Conservation (phyloP, 2,329 filamentous ascomycete species). For the Blumeria hordei region DNA sequence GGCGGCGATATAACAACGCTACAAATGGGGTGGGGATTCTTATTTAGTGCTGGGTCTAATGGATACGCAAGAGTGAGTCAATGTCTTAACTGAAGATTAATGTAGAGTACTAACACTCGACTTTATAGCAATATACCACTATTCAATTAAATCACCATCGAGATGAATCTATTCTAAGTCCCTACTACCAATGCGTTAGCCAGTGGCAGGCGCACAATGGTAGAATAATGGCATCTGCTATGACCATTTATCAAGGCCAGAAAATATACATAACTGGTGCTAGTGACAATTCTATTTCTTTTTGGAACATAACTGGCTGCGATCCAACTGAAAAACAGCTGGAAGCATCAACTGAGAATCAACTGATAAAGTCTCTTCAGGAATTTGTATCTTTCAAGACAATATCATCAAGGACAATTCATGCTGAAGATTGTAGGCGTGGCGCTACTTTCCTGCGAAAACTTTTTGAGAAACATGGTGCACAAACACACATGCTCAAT, state of each 20-base stretch:
- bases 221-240: constrained; percentile 65
- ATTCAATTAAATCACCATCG: constrained; percentile 34
- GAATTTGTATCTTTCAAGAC: constrained; percentile 86
- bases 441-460: constrained; percentile 78
- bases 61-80: constrained; percentile 55
- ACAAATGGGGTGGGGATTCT: constrained; percentile 59
- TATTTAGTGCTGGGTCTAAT: constrained; percentile 75
- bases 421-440: constrained; percentile 74
- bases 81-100: not conserved
- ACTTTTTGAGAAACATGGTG: constrained; percentile 79
- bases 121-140: constrained; percentile 35
- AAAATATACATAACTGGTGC: constrained; percentile 86
- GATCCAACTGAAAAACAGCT: constrained; percentile 9
- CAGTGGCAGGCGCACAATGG: constrained; percentile 69
- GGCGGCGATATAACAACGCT: constrained; percentile 67
- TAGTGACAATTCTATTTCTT: constrained; percentile 69
- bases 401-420: constrained; percentile 65
- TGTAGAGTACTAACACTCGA: no score
- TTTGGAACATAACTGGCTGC: constrained; percentile 49
- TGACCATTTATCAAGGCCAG: constrained; percentile 42
- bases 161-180: constrained; percentile 30
- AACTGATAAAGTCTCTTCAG: constrained; percentile 45
- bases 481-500: constrained; percentile 71
- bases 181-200: constrained; percentile 58
- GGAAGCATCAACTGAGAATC: constrained; percentile 20